These are phyloP conservation scores for Ogataea trehalophila DNA, from an alignment of 805 yeast species.

Conservation along the genomic window DNA sequence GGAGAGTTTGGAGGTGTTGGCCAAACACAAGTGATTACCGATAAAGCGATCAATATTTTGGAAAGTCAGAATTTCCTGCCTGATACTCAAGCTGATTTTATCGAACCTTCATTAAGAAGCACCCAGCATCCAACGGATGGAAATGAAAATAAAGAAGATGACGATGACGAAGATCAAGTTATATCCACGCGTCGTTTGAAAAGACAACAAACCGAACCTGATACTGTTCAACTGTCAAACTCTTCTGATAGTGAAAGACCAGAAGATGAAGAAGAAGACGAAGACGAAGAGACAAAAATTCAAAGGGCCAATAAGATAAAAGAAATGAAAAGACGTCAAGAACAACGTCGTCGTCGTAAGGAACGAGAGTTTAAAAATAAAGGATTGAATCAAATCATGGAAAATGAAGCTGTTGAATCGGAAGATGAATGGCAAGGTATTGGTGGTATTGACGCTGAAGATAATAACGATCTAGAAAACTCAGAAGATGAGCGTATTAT, in stretches of 20 bases:
- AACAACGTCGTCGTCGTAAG: slow-evolving; percentile 25
- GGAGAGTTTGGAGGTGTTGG: slow-evolving; percentile 25
- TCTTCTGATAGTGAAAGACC: slow-evolving; percentile 2
- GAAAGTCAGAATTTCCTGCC: slow-evolving; percentile 28
- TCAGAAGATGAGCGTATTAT: slow-evolving; percentile 77
- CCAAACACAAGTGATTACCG: neutral
- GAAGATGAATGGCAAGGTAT: slow-evolving; percentile 85
- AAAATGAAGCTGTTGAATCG: slow-evolving; percentile 83
- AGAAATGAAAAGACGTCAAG: slow-evolving; percentile 22
- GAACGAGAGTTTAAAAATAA: slow-evolving; percentile 50
- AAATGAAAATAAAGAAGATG: slow-evolving; percentile 14
- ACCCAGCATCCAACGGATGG: slow-evolving; percentile 14
- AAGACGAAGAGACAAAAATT: slow-evolving; percentile 37
- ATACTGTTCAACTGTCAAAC: neutral
- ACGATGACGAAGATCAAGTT: neutral
- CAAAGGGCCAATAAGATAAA: slow-evolving; percentile 15
- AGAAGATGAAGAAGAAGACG: slow-evolving; percentile 27
- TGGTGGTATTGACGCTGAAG: slow-evolving; percentile 68
- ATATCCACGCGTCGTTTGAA: neutral
- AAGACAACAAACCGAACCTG: neutral
- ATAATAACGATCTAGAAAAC: slow-evolving; percentile 49
- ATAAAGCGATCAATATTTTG: slow-evolving; percentile 9
- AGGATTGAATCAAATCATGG: slow-evolving; percentile 59
- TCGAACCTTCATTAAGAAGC: neutral
- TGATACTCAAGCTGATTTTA: slow-evolving; percentile 28